Evolutionary conservation across 1,139 yeast species (phyloP), one percentile per base, ranked within the genome.

Genomic region (Pichia sp.): DNA sequence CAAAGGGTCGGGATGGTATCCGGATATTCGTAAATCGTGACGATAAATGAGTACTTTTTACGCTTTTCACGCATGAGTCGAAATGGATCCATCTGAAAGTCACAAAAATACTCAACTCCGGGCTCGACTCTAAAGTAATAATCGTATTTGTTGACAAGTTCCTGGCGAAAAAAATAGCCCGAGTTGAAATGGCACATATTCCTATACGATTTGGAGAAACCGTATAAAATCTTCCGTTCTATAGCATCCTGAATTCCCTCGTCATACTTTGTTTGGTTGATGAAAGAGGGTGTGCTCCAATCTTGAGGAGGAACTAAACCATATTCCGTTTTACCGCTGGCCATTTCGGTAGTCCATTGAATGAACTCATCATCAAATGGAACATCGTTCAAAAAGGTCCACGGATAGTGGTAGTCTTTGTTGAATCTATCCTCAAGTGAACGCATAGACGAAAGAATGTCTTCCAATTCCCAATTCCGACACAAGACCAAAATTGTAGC

Each of bases 41-140:
- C 85, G 15, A 87, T 90, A 70, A 93, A 93, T 1, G 97, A 97
- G 66, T 93, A 93, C 62, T 81, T 84, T 67, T 90, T 90, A 51
- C 79, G 75, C 55, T 81, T 78, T 49, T 79, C 80, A 57, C 88
- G 81, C 87, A 93, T 78, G 54, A 87, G 81, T 45, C 81, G 74
- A 68, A 93, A 93, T n/a, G 98, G 97, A 78, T 95, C 82, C 76
- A 84, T 84, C 16, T 84, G 82, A 61, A 87, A 78, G 64, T 90
- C 97, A 70, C 97, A 90, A 67, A 75, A 87, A 68, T 88, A 90
- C 61, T 88, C 82, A 40, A 92, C 93, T 57, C 85, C 83, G 0
- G 99, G 98, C 68, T 92, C 99, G 2, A 92, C 96, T 56, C 99
- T 75, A 84, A 96, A 90, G 72, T 92, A 92, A 80, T 88, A 92